A percentile compares a stretch with the other conserved stretches of the same genome.
phyloP scores from a whole-genome alignment of 108 stramenopile species.

The Cyclostephanos invisitatus region DNA sequence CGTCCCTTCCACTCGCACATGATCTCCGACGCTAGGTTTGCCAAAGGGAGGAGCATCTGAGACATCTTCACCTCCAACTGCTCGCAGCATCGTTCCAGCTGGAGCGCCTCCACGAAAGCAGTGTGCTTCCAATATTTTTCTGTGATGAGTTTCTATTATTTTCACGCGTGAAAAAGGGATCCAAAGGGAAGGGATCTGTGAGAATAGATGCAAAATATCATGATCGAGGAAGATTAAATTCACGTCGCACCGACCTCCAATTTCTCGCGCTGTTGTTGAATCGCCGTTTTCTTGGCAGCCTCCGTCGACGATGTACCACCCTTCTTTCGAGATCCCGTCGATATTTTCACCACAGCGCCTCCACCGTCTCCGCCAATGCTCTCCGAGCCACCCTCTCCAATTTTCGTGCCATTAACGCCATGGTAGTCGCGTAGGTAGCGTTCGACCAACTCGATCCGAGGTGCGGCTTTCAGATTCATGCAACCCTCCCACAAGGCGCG shows the following conservation, averaged over 20 bases:
- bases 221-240: background rate
- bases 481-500: conserved; percentile 85
- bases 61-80: conserved; percentile 75
- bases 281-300: conserved; percentile 8
- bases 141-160: conserved; percentile 39
- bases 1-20: conserved; percentile 62
- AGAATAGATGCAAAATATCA: background rate
- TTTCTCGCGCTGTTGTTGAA: conserved; percentile 26
- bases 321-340: conserved; percentile 18
- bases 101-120: conserved; percentile 68
- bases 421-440: conserved; percentile 47
- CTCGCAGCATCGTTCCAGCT: conserved; percentile 72
- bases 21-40: conserved; percentile 70
- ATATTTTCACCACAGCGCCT: conserved; percentile 1
- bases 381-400: background rate
- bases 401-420: conserved; percentile 15
- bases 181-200: background rate
- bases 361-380: background rate
- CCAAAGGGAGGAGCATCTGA: conserved; percentile 64
- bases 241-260: conserved; percentile 5
- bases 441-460: conserved; percentile 70
- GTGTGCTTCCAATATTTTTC: conserved; percentile 66
- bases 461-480: conserved; percentile 72
- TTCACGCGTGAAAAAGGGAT: background rate
- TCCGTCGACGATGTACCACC: background rate